Evolutionary conservation across 2,329 filamentous ascomycete genomes (phyloP), one percentile per base, ranked within the genome.

Genomic region (Colletotrichum coccodes): DNA sequence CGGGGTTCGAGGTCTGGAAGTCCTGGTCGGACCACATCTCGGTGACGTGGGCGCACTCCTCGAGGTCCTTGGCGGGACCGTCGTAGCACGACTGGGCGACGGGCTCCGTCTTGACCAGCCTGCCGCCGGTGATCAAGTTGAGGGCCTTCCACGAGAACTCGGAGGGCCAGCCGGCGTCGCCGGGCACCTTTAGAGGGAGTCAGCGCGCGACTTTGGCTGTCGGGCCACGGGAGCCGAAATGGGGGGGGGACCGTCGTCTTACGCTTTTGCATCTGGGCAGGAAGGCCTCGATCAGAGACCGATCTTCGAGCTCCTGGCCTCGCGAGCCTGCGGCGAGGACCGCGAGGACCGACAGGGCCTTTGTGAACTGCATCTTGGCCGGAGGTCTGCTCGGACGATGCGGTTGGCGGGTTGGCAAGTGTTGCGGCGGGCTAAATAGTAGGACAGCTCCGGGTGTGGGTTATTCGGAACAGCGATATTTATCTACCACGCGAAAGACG

Each of bases 11-110:
- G 1, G 74, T 72, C 64, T 74, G 72, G 54, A 75, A 76, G 61
- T 73, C 71, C 56, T 76, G 70, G 49, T 74, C 68, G 7, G 74
- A 49, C 74, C 74, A 76, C 74, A 74, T 72, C 23, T 65, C 56
- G 47, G 40, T 38, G 8, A 77, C 71, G 54, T 68, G 44, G 30
- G 66, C 71, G 58, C 74, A 77, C n/a, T 71, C 49, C 1, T 56
- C 30, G 4, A 57, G 28, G 67, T 75, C 70, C n/a, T 73, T 63
- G 42, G 62, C 49, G 4, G 67, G 66, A 18, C 74, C 74, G 2
- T 64, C 53, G 52, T 76, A 76, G 68, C 75, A 76, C 1, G 74
- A 73, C n/a, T 60, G 30, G 2, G 75, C 75, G n/a, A 75, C 52
- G 14, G 75, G 75, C 8, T 64, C 46, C 7, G 70, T 73, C 62